phyloP scores from a whole-genome alignment of 1,284 basidiomycete genomes.

The Microbotryum silenes-acaulis region DNA sequence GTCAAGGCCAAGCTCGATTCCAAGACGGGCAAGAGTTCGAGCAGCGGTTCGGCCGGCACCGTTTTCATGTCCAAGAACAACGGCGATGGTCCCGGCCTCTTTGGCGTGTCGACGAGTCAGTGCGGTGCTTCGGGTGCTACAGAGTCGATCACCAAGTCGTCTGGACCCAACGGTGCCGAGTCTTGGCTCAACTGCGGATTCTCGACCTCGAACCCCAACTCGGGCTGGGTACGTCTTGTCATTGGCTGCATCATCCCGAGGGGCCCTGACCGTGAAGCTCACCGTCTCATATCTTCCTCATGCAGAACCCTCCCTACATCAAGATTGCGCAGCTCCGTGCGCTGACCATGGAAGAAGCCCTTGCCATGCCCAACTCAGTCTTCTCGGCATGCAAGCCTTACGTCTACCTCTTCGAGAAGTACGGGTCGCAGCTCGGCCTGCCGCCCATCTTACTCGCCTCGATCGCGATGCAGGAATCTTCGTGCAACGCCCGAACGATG shows the following conservation, averaged over 20 bases:
- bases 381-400: constrained; percentile 58
- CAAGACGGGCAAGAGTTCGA: too few species aligned
- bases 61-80: too few species aligned
- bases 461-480: constrained; percentile 73
- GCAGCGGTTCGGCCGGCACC: too few species aligned
- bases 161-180: constrained; percentile 64
- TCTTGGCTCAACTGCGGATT: constrained; percentile 67
- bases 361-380: constrained; percentile 42
- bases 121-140: too few species aligned
- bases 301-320: constrained; percentile 44
- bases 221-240: constrained; percentile 41
- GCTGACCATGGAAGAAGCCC: constrained; percentile 50
- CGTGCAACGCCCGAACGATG: constrained; percentile 59
- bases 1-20: too few species aligned
- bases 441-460: constrained; percentile 64
- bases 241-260: constrained; percentile 54
- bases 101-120: too few species aligned
- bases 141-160: too few species aligned
- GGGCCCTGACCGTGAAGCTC: background rate
- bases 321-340: constrained; percentile 49
- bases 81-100: too few species aligned
- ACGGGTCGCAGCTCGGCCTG: constrained; percentile 49
- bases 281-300: background rate
- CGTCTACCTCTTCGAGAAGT: constrained; percentile 55
- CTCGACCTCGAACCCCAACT: background rate